Conservation (phyloP, 805 yeast genomes). For the Yarrowia sp. region DNA sequence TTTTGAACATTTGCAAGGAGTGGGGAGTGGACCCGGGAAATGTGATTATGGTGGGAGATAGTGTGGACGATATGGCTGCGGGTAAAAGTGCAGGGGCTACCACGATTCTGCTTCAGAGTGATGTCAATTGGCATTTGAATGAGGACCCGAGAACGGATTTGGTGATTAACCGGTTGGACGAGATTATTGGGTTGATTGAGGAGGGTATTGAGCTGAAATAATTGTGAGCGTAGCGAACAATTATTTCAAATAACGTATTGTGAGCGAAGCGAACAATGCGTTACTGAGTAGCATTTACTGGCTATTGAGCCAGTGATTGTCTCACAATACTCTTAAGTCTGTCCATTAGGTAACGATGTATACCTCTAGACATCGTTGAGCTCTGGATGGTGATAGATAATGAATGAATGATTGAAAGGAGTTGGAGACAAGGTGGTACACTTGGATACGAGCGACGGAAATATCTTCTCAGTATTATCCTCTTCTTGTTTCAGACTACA, state of each 20-base stretch:
- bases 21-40: slow-evolving; percentile 46
- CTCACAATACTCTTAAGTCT: no score
- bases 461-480: no score
- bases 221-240: not conserved
- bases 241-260: no score
- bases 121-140: slow-evolving; percentile 48
- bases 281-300: no score
- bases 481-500: no score
- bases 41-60: slow-evolving; percentile 70
- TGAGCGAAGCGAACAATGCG: not conserved
- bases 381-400: no score
- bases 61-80: slow-evolving; percentile 63
- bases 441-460: no score
- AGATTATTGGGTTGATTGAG: slow-evolving; percentile 40
- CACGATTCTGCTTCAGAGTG: slow-evolving; percentile 52
- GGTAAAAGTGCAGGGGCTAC: slow-evolving; percentile 62
- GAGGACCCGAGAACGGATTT: slow-evolving; percentile 40
- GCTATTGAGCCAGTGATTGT: no score
- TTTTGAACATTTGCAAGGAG: slow-evolving; percentile 50
- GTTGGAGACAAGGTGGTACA: no score
- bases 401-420: no score
- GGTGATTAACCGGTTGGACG: slow-evolving; percentile 40
- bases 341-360: no score
- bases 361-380: no score
- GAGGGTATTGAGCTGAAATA: slow-evolving; percentile 38